These are phyloP conservation scores for Dactylellina leptospora DNA, from an alignment of 2,329 filamentous ascomycete genomes.

Conservation along the genomic window DNA sequence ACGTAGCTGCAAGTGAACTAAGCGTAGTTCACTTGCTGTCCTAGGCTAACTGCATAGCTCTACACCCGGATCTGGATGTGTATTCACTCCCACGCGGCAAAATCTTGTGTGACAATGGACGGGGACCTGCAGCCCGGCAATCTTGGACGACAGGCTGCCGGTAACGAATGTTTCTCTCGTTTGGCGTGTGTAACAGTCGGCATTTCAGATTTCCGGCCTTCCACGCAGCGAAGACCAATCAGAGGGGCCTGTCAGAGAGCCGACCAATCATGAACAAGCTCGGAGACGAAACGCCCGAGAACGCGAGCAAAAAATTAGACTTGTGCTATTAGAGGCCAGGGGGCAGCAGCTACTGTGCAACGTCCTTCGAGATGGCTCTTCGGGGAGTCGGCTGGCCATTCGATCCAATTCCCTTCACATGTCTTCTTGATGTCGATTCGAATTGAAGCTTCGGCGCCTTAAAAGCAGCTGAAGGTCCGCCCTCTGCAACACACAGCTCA, in stretches of 20 bases:
- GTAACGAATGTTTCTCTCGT: background rate
- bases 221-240: constrained; percentile 5
- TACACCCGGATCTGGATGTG: too few species aligned
- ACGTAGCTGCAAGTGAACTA: too few species aligned
- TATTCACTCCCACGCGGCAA: too few species aligned
- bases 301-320: constrained; percentile 21
- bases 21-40: too few species aligned
- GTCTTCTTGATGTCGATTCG: background rate
- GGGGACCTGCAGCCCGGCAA: too few species aligned
- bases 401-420: constrained; percentile 32
- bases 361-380: background rate
- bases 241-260: background rate
- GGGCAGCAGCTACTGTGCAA: background rate
- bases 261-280: constrained; percentile 8
- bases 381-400: constrained; percentile 23
- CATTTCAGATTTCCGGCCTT: constrained; percentile 2
- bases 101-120: too few species aligned
- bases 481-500: constrained; percentile 2
- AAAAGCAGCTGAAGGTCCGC: background rate
- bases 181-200: constrained; percentile 14
- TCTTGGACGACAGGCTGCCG: too few species aligned
- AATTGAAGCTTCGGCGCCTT: background rate
- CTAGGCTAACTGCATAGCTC: too few species aligned
- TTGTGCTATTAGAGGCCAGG: constrained; percentile 1
- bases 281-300: constrained; percentile 28